These are phyloP conservation scores for Ascochyta clinopodiicola DNA, from an alignment of 2,329 filamentous ascomycete species.

Conservation along the genomic window DNA sequence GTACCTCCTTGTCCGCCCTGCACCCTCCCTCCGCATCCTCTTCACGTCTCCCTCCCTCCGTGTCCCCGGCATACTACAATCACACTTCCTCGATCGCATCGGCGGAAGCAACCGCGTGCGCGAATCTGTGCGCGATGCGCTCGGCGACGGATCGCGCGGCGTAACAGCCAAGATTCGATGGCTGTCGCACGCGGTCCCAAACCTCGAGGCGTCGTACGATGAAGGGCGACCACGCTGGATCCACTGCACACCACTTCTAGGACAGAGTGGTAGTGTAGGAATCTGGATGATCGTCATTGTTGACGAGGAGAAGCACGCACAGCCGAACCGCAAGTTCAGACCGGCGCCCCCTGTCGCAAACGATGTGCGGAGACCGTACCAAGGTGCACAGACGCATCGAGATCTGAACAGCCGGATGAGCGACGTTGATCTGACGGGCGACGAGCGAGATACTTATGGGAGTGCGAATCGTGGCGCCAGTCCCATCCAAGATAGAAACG, in stretches of 20 bases:
- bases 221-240: conserved; percentile 74
- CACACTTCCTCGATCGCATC: conserved; percentile 56
- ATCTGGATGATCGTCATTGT: conserved; percentile 82
- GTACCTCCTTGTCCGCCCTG: conserved; percentile 57
- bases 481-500: conserved; percentile 1
- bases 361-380: conserved; percentile 27
- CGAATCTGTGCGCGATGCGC: conserved; percentile 63
- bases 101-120: conserved; percentile 60
- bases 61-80: conserved; percentile 58
- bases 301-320: conserved; percentile 56
- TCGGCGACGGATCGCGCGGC: conserved; percentile 68
- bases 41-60: conserved; percentile 59
- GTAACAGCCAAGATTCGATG: conserved; percentile 78
- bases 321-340: conserved; percentile 35
- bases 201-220: conserved; percentile 55
- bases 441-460: conserved; percentile 2
- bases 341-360: conserved; percentile 40
- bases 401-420: conserved; percentile 9
- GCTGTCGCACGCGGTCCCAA: conserved; percentile 53
- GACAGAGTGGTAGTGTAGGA: conserved; percentile 70
- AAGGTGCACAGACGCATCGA: background rate
- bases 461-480: background rate
- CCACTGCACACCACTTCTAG: conserved; percentile 76
- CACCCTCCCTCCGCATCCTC: conserved; percentile 57
- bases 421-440: conserved; percentile 12